Base-by-base conservation (phyloP, 164 flowering plant species). In the Cinnamomum chago region DNA sequence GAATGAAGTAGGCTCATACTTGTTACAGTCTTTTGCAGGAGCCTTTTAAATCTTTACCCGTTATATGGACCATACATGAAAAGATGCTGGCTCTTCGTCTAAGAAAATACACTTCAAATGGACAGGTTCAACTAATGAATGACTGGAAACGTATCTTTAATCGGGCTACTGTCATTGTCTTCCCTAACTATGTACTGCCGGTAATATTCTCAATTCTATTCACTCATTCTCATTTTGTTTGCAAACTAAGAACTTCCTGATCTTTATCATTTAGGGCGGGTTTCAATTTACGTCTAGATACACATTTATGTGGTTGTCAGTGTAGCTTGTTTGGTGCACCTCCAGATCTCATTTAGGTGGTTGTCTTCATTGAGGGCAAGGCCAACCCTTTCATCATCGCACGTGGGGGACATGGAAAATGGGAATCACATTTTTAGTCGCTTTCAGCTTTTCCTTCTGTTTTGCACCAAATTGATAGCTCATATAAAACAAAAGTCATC, bases 31-130 rank as follows among this genome's bases (percentile, higher is more conserved):
- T 94, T 78, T 50, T 84, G 85, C 98, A 94, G 93, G 98, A 96
- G 81, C 99, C 99, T 79, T 96, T 94, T 85, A 92, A 83, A 85
- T 85, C 90, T 67, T 65, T 96, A 51, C 98, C 97, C 70, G 83
- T 96, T 67, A 78, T 96, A 75, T 96, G 97, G 98, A 89, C 87
- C 30, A 83, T 96, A 75, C 90, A 92, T 81, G 97, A 96, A 78
- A 72, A 47, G 60, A 35, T 86, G 40, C 90, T 94, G 52, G 93
- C 93, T 76, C 65, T 76, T 68, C 94, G 89, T 52, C 76, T 87
- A 67, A 83, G 83, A 70, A 73, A 85, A 52, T 91, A 92, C 81
- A 74, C 73, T 73, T 83, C 84, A 47, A 86, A 76, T 84, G 94
- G 90, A 62, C 87, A 85, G 75, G 71, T 65, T 76, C 94, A 90